Percentiles rank a stretch among this genome's conserved stretches.
Evolutionary conservation across 2,329 filamentous ascomycete species (phyloP).

Genomic region (Pseudocercospora cruenta): DNA sequence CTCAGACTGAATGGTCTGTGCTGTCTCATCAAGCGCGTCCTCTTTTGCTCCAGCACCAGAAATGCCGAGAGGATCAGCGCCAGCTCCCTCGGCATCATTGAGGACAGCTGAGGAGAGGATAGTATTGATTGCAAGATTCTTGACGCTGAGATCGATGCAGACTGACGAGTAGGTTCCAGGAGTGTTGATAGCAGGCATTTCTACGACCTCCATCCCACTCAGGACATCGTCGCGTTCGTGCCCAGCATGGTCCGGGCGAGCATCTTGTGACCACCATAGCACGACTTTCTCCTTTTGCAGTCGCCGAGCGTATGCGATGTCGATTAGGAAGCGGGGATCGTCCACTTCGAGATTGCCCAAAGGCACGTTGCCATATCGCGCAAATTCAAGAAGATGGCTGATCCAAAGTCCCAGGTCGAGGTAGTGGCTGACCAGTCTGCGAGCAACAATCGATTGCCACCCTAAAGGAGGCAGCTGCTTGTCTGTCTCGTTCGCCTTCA

Average conservation of each 20-base stretch:
- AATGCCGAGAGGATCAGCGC: slow-evolving; percentile 74
- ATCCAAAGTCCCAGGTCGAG: slow-evolving; percentile 93
- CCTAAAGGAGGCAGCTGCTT: slow-evolving; percentile 86
- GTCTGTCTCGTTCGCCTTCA: slow-evolving; percentile 82
- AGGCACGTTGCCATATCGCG: slow-evolving; percentile 90
- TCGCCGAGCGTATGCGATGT: slow-evolving; percentile 88
- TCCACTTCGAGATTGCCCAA: slow-evolving; percentile 94
- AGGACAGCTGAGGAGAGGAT: slow-evolving; percentile 95
- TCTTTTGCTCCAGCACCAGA: slow-evolving; percentile 72
- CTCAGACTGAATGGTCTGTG: slow-evolving; percentile 76
- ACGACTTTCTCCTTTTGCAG: slow-evolving; percentile 91
- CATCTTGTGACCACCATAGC: slow-evolving; percentile 91
- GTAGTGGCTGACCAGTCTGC: slow-evolving; percentile 84
- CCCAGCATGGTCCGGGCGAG: slow-evolving; percentile 90
- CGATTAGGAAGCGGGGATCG: slow-evolving; percentile 92
- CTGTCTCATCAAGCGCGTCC: slow-evolving; percentile 62
- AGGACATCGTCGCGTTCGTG: slow-evolving; percentile 91
- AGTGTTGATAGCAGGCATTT: slow-evolving; percentile 92
- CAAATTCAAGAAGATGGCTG: slow-evolving; percentile 80
- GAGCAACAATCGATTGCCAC: slow-evolving; percentile 89
- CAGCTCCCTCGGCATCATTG: slow-evolving; percentile 87
- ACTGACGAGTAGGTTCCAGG: slow-evolving; percentile 94
- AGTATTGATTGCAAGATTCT: slow-evolving; percentile 96
- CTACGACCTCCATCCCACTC: slow-evolving; percentile 75
- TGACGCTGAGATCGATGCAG: slow-evolving; percentile 91